phyloP scores from a whole-genome alignment of 2,329 filamentous ascomycete genomes.

The Tolypocladium nubicola region DNA sequence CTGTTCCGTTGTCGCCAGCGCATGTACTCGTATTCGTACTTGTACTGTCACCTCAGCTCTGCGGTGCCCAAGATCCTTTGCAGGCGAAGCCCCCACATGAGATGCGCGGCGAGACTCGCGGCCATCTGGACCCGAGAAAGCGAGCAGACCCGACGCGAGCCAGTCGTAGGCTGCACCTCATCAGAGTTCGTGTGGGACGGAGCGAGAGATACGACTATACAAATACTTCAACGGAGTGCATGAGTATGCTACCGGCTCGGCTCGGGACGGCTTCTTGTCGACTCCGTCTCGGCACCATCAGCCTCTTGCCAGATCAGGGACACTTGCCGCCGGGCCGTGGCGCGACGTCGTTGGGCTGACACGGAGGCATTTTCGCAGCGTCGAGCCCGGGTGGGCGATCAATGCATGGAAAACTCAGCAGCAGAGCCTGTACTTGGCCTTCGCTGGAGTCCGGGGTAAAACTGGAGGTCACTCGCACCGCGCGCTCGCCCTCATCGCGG shows the following conservation, averaged over 20 bases:
- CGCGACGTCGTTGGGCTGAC: background rate
- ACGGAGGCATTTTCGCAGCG: background rate
- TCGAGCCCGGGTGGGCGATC: background rate
- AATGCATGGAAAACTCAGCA: background rate
- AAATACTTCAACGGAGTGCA: too few relatives aligned
- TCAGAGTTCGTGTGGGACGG: background rate
- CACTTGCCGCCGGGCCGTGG: background rate
- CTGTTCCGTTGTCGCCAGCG: background rate
- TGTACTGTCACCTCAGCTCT: background rate
- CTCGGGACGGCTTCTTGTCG: background rate
- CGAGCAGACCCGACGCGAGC: background rate
- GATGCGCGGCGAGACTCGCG: background rate
- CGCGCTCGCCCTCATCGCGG: background rate
- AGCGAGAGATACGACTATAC: background rate
- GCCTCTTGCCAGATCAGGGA: background rate
- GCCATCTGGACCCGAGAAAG: background rate
- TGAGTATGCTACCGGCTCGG: too few relatives aligned
- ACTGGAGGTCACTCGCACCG: constrained; percentile 1
- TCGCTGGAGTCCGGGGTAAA: constrained; percentile 4
- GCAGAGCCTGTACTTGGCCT: background rate
- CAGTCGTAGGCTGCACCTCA: background rate
- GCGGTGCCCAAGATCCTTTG: background rate
- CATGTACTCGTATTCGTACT: background rate
- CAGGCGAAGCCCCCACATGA: background rate
- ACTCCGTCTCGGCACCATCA: too few relatives aligned